Evolutionary conservation across 371 early-diverging fungal species (phyloP), one percentile per base, ranked within the genome.

Genomic region (Paraphysoderma sedebokerense): DNA sequence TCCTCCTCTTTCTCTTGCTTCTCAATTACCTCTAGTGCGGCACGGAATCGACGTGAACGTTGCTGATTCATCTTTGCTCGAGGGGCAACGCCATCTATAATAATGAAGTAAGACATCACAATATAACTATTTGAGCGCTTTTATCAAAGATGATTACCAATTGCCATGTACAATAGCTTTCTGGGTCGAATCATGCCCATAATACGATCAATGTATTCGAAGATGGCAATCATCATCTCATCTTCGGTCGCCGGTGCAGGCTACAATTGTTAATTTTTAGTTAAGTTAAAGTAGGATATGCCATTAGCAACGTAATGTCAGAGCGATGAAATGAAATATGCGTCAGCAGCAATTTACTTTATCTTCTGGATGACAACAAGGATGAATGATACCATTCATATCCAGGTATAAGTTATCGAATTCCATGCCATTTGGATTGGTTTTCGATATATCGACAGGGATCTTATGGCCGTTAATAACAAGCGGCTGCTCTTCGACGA

Each of bases 31-130:
- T 92, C 87, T 57, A 80, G 82, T 11, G 95, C 84, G 5, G 93
- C 77, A 46, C 93, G 77, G 72, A 96, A 99, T 57, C 99, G 86
- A 50, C 99, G 84, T 19, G 92, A 82, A 31, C 99, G 77, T 58
- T 99, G 99, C 63, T 99, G 98, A 60, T 98, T 97, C 89, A 99
- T 92, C 62, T 99, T 99, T 19, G 98, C 99, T 36, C 98, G 78
- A 22, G 99, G 99, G 0, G 99, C 99, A 13, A 98, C 98, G 33
- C 99, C 99, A 62, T 99, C 99, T 70, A 75, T 28, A 8, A 23
- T 29, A 28, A 48, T 33, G 45, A 13, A 24, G 26, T 36, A 22
- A 48, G 34, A 11, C 13, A n/a, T 34, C n/a, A n/a, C n/a, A n/a
- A n/a, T n/a, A n/a, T 47, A 9, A 39, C 41, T 40, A 6, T 34